Evolutionary conservation across 169 alveolate genomes (phyloP).

Genomic region (Cryptosporidium andersoni): DNA sequence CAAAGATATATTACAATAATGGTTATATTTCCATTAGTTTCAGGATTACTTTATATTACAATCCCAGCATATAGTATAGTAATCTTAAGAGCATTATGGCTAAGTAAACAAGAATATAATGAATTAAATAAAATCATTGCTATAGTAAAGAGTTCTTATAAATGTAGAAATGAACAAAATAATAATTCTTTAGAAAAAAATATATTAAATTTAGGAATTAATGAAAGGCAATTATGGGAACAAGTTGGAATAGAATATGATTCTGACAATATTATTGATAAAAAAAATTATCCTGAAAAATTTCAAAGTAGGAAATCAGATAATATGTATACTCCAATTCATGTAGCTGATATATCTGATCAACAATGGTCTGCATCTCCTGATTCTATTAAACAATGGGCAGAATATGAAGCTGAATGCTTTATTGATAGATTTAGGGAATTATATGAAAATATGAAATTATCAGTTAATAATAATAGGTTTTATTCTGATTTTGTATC

Average conservation of each 20-base stretch:
- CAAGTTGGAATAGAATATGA: constrained; percentile 67
- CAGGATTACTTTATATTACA: constrained; percentile 23
- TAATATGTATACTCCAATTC: neutral
- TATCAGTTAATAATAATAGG: constrained; percentile 28
- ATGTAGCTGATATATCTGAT: constrained; percentile 48
- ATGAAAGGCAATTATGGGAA: constrained; percentile 64
- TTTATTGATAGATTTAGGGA: constrained; percentile 60
- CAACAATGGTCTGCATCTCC: constrained; percentile 70
- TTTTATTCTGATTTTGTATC: constrained; percentile 55
- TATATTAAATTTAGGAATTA: constrained; percentile 13
- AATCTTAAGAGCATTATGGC: constrained; percentile 62
- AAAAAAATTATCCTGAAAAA: constrained; percentile 32
- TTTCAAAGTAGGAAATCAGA: neutral
- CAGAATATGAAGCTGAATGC: constrained; percentile 65
- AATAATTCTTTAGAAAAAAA: constrained; percentile 30
- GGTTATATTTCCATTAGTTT: constrained; percentile 30
- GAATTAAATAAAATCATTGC: constrained; percentile 33
- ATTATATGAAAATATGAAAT: constrained; percentile 29
- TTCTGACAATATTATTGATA: constrained; percentile 57
- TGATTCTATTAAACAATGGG: constrained; percentile 60
- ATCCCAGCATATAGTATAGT: constrained; percentile 32
- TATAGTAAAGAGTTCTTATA: constrained; percentile 27
- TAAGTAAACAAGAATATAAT: constrained; percentile 48
- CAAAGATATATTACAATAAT: constrained; percentile 7
- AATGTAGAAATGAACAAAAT: constrained; percentile 18